Percentiles rank a stretch among this genome's conserved stretches.
Conservation (phyloP, 495 filamentous ascomycete species). For the Wilcoxina mikolae region DNA sequence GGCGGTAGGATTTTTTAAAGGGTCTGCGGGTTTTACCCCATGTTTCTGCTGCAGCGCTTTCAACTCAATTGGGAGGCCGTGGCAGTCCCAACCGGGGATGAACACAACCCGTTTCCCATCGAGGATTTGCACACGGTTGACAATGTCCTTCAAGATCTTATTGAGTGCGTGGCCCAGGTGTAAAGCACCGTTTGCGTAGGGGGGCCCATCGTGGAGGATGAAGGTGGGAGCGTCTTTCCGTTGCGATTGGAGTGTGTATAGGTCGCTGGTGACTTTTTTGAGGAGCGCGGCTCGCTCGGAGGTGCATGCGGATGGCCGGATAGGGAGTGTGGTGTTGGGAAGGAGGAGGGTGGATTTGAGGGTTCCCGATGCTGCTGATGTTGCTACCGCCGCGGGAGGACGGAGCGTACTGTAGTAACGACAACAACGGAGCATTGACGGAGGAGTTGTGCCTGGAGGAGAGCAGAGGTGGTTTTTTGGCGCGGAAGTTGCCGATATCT, state of each 20-base stretch:
- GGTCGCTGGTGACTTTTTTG: constrained; percentile 63
- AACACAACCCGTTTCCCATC: constrained; percentile 68
- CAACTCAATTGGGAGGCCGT: constrained; percentile 92
- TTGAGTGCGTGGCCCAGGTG: constrained; percentile 97
- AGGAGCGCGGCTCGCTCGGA: constrained; percentile 42
- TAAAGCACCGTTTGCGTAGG: constrained; percentile 88
- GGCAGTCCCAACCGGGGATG: constrained; percentile 94
- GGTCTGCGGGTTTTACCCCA: constrained; percentile 30
- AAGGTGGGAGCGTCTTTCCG: constrained; percentile 36
- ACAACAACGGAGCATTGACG: no score
- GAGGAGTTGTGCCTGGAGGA: no score
- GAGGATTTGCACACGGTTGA: constrained; percentile 63
- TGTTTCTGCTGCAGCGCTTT: constrained; percentile 61
- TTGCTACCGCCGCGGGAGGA: background rate
- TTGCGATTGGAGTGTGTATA: constrained; percentile 73
- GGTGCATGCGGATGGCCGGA: constrained; percentile 37
- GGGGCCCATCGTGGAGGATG: constrained; percentile 86
- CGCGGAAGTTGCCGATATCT: no score
- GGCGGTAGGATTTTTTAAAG: constrained; percentile 24
- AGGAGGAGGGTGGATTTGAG: constrained; percentile 31
- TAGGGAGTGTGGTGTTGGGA: constrained; percentile 32
- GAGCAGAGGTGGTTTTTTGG: no score
- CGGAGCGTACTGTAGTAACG: no score
- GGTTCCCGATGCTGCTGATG: background rate
- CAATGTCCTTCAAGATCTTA: constrained; percentile 92